Conservation (phyloP, 345 rosid genomes). For the Camelina laxa region DNA sequence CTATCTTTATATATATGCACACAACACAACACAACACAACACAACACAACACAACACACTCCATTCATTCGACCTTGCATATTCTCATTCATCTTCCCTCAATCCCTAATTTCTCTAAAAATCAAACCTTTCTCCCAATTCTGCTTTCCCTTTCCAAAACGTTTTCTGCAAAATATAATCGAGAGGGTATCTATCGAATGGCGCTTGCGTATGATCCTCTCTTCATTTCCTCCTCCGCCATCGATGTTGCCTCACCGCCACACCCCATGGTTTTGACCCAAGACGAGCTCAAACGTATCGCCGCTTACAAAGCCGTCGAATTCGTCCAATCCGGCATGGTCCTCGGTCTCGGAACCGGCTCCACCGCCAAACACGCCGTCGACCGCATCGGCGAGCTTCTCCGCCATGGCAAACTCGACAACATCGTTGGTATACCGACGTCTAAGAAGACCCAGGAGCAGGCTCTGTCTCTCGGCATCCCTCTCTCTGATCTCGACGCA, state of each 20-base stretch:
- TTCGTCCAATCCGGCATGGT: constrained; percentile 98
- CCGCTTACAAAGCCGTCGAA: constrained; percentile 93
- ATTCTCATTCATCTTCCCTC: background rate
- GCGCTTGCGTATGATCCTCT: constrained; percentile 55
- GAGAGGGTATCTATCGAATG: constrained; percentile 40
- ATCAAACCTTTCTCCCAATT: background rate
- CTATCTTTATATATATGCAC: no score
- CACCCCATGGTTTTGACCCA: constrained; percentile 52
- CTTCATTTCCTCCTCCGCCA: constrained; percentile 45
- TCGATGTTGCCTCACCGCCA: constrained; percentile 47
- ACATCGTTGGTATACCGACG: constrained; percentile 86
- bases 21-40: no score
- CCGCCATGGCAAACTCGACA: constrained; percentile 64
- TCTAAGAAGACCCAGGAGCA: constrained; percentile 76
- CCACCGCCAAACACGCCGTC: constrained; percentile 97
- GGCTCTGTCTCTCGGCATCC: constrained; percentile 82
- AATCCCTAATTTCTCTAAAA: constrained; percentile 4
- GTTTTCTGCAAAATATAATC: background rate
- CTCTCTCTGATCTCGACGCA: constrained; percentile 76
- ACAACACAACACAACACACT: no score
- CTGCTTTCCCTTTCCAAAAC: background rate
- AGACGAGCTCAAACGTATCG: constrained; percentile 79
- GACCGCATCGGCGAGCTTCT: constrained; percentile 85
- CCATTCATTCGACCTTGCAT: constrained; percentile 30
- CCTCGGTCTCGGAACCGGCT: constrained; percentile 93